Base-by-base conservation (phyloP, 2,329 filamentous ascomycete genomes). In the Thelonectria rubi region DNA sequence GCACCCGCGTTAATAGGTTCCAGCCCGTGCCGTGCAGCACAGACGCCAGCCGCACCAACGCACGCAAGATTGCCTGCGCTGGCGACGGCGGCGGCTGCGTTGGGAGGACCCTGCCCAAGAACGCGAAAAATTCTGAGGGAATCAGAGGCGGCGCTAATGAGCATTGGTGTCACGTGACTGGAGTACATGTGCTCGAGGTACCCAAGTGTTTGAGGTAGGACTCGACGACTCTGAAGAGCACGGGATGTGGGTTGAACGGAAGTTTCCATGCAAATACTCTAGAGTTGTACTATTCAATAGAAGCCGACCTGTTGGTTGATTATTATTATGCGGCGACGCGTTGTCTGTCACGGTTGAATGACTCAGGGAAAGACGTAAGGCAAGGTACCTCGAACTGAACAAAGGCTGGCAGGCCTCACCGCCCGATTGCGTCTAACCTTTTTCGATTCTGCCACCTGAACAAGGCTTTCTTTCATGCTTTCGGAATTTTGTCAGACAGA, bases 1-100 rank as follows among this genome's bases (percentile, higher is more conserved):
- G n/a, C 45, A 54, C 57, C 58, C 60, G 53, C 55, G 50, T 55
- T 58, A 58, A 62, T 62, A 45, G 21, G 60, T 49, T 51, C 26
- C 26, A 30, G 26, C 7, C 26, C 26, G 8, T 30, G 26, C 26
- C 52, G 43, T 40, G 50, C 48, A 32, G 47, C 58, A 60, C 52
- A 54, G 56, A 60, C 49, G 21, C 20, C 24, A 18, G 17, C 37
- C 6, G 37, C 50, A 20, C 21, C 3, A 21, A 7, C 45, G 30
- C 30, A 24, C 26, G 12, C 34, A 37, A 30, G 34, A 15, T 14
- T 14, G 34, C 34, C 11, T 37, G 34, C 34, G 5, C 34, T 8
- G 10, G 21, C 3, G 7, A 10, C 34, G 34, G 11, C 34, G 34
- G 34, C 34, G 34, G 46, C 30, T 40, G 55, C 47, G 55, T 30